These are phyloP conservation scores for Cydonia oblonga DNA, from an alignment of 331 rosid species.

Conservation along the genomic window DNA sequence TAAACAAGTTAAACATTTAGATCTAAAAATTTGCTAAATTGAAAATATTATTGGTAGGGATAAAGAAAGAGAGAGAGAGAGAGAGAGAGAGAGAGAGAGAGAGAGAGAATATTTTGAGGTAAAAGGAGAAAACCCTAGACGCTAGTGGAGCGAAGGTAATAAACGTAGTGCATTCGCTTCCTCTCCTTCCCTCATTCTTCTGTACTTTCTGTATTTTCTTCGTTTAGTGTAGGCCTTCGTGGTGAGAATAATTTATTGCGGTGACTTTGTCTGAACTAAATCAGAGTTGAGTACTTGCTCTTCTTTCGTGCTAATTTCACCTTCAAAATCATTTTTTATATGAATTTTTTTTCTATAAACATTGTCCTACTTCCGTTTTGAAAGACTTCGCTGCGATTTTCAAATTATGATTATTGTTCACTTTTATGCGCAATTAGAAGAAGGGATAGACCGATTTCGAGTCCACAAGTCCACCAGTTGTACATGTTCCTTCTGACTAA, in stretches of 20 bases:
- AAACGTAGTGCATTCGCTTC: not conserved
- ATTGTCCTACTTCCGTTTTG: not conserved
- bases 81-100: too few relatives aligned
- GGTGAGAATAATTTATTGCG: not conserved
- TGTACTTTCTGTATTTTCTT: too few relatives aligned
- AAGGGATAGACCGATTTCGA: not conserved
- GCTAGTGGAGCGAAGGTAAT: not conserved
- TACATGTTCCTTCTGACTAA: not conserved
- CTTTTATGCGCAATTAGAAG: not conserved
- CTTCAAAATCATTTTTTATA: not conserved
- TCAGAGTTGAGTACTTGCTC: not conserved
- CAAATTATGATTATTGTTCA: not conserved
- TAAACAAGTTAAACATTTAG: too few relatives aligned
- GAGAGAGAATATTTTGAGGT: not conserved
- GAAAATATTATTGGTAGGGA: too few relatives aligned
- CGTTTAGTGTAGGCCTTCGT: not conserved
- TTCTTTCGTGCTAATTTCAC: not conserved
- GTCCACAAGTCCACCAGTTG: not conserved
- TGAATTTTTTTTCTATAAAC: not conserved
- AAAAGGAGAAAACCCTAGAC: not conserved
- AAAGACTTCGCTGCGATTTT: not conserved
- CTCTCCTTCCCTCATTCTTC: not conserved
- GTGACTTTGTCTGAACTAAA: not conserved
- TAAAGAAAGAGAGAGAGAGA: too few relatives aligned
- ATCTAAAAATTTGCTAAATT: too few relatives aligned